Conservation (phyloP, 345 rosid species). For the Hibiscus trionum region DNA sequence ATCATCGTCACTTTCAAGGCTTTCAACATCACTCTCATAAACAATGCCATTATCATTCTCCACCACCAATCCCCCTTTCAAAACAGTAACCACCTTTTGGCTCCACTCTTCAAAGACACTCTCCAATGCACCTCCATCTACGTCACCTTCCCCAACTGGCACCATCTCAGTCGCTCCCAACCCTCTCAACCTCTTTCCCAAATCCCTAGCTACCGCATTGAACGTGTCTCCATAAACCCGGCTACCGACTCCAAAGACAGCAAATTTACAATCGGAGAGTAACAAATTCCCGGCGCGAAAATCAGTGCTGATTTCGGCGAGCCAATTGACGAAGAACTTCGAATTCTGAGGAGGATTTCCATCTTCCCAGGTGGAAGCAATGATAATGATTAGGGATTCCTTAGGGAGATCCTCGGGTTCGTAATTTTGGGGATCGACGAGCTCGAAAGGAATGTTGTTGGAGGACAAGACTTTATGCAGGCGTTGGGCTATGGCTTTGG, state of each 20-base stretch:
- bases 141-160: slow-evolving; percentile 63
- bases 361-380: slow-evolving; percentile 90
- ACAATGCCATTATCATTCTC: slow-evolving; percentile 25
- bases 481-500: slow-evolving; percentile 57
- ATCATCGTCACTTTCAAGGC: slow-evolving; percentile 28
- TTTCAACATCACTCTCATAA: slow-evolving; percentile 34
- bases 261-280: slow-evolving; percentile 57
- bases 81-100: slow-evolving; percentile 35
- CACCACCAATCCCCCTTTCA: slow-evolving; percentile 40
- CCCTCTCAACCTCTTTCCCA: slow-evolving; percentile 51
- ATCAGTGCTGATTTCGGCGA: slow-evolving; percentile 76
- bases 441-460: slow-evolving; percentile 44
- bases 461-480: slow-evolving; percentile 36
- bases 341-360: slow-evolving; percentile 68
- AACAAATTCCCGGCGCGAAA: slow-evolving; percentile 79
- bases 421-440: slow-evolving; percentile 64
- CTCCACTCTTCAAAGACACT: slow-evolving; percentile 61
- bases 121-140: slow-evolving; percentile 62
- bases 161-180: slow-evolving; percentile 71
- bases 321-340: slow-evolving; percentile 62
- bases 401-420: slow-evolving; percentile 88
- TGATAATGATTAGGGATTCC: slow-evolving; percentile 48
- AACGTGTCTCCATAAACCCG: slow-evolving; percentile 54
- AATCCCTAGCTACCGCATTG: slow-evolving; percentile 69
- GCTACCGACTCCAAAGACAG: slow-evolving; percentile 91